A percentile compares a stretch with the other conserved stretches of the same genome.
These are phyloP conservation scores for Phialocephala sp. DNA, from an alignment of 2,329 filamentous ascomycete species.

Conservation along the genomic window DNA sequence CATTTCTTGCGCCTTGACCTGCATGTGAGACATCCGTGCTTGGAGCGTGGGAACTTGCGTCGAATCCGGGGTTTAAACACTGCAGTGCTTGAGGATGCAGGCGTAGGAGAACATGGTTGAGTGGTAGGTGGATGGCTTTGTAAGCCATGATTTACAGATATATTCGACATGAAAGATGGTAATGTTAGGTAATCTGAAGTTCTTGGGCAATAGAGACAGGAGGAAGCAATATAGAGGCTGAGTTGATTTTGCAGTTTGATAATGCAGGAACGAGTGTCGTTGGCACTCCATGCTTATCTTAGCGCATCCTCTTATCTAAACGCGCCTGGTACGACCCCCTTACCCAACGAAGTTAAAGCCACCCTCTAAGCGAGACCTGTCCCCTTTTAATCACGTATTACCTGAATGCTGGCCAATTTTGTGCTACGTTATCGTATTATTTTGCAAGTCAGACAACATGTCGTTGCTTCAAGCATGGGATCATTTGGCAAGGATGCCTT, in stretches of 20 bases:
- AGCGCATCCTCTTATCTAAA: constrained; percentile 16
- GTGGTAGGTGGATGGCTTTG: not conserved
- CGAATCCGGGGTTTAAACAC: constrained; percentile 15
- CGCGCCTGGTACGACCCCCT: constrained; percentile 8
- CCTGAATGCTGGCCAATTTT: not conserved
- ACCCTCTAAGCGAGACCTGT: constrained; percentile 13
- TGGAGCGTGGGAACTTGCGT: constrained; percentile 21
- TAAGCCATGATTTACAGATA: not conserved
- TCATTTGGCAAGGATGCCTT: too few species aligned
- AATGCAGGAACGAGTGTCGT: not conserved
- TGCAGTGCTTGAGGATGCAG: not conserved
- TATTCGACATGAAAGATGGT: not conserved
- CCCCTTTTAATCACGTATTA: not conserved
- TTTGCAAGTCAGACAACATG: too few species aligned
- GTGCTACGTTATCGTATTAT: not conserved
- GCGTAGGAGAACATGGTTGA: not conserved
- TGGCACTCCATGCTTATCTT: constrained; percentile 13
- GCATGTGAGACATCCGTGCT: constrained; percentile 18
- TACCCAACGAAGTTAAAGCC: not conserved
- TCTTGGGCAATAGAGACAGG: not conserved
- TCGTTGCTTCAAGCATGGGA: too few species aligned
- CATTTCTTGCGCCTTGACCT: constrained; percentile 20
- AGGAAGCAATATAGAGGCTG: not conserved
- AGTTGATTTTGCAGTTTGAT: not conserved
- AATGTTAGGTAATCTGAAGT: not conserved